These are phyloP conservation scores for Cetraspora pellucida DNA, from an alignment of 192 early-diverging fungal species.

Conservation along the genomic window DNA sequence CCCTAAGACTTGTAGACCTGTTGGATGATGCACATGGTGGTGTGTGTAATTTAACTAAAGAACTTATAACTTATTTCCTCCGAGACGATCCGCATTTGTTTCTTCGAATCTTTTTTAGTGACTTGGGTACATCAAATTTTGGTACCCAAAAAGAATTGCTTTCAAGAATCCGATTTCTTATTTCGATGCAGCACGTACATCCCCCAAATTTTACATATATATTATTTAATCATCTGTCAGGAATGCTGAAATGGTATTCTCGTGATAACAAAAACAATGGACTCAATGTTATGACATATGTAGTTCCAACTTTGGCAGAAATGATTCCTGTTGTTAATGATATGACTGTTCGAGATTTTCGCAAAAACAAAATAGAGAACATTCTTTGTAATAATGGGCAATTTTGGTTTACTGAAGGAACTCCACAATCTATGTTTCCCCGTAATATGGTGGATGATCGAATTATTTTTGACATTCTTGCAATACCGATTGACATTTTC, in stretches of 20 bases:
- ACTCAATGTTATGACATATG: conserved; percentile 42
- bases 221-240: conserved; percentile 58
- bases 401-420: conserved; percentile 57
- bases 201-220: conserved; percentile 55
- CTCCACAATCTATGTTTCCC: conserved; percentile 56
- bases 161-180: conserved; percentile 47
- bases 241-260: conserved; percentile 59
- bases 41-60: conserved; percentile 45
- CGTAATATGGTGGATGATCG: conserved; percentile 30
- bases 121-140: conserved; percentile 46
- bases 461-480: conserved; percentile 41
- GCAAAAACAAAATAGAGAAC: conserved; percentile 60
- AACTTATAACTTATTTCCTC: conserved; percentile 51
- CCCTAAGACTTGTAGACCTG: conserved; percentile 51
- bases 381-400: conserved; percentile 51
- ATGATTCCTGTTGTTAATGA: conserved; percentile 55
- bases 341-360: conserved; percentile 54
- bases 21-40: conserved; percentile 55
- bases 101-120: conserved; percentile 52
- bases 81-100: conserved; percentile 61
- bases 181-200: conserved; percentile 50
- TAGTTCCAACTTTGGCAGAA: conserved; percentile 54
- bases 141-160: conserved; percentile 45
- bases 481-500: conserved; percentile 50
- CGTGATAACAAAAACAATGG: conserved; percentile 47